These are phyloP conservation scores for Eutrema heterophyllum DNA, from an alignment of 345 rosid genomes.

Conservation along the genomic window DNA sequence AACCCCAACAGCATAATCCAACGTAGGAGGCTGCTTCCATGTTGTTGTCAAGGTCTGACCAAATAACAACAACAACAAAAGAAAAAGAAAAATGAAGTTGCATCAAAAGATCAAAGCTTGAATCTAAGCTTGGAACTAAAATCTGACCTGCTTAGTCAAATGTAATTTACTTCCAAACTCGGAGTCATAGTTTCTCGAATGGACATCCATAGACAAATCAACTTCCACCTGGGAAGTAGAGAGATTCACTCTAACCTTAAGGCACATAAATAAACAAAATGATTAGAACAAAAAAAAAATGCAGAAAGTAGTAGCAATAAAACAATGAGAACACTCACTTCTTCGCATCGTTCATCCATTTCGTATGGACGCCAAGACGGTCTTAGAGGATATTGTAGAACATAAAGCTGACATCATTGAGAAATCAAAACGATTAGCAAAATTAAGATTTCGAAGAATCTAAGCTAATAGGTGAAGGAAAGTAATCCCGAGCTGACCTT, in stretches of 20 bases:
- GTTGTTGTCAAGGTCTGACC: constrained; percentile 54
- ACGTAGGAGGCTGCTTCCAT: constrained; percentile 43
- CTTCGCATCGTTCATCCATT: constrained; percentile 70
- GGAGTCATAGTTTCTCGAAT: constrained; percentile 49
- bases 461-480: neutral
- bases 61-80: neutral
- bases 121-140: constrained; percentile 13
- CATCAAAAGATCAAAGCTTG: constrained; percentile 4
- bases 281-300: neutral
- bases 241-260: constrained; percentile 78
- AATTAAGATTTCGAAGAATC: neutral
- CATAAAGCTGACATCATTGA: constrained; percentile 55
- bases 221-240: constrained; percentile 51
- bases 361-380: constrained; percentile 90
- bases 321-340: constrained; percentile 38
- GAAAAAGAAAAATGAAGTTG: neutral
- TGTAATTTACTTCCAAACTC: constrained; percentile 30
- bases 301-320: neutral
- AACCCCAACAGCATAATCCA: constrained; percentile 70
- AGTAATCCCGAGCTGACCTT: constrained; percentile 32
- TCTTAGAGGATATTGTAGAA: constrained; percentile 80
- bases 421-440: neutral
- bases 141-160: constrained; percentile 61
- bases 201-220: constrained; percentile 59
- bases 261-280: constrained; percentile 5